Evolutionary conservation across 257 asterid genomes (phyloP).

Genomic region (Gentiana macrophylla): DNA sequence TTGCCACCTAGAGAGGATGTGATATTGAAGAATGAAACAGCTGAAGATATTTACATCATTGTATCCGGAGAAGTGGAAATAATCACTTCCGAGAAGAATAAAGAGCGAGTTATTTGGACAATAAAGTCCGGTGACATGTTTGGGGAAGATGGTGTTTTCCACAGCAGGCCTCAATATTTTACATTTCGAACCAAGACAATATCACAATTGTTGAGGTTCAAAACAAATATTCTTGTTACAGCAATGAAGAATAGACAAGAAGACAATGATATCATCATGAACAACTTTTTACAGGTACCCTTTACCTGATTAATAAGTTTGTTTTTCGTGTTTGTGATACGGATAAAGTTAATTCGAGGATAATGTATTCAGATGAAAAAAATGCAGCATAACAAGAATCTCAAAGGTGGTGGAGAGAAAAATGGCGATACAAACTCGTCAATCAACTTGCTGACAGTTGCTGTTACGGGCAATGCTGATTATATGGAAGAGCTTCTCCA

Average conservation of each 20-base stretch:
- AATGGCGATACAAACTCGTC: conserved; percentile 43
- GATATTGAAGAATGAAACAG: conserved; percentile 63
- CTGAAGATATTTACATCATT: conserved; percentile 76
- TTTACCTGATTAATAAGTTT: neutral
- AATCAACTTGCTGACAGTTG: conserved; percentile 64
- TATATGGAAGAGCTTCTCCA: conserved; percentile 80
- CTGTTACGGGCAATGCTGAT: conserved; percentile 76
- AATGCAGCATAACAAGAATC: conserved; percentile 66
- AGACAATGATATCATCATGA: conserved; percentile 61
- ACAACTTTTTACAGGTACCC: conserved; percentile 68
- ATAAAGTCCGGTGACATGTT: conserved; percentile 56
- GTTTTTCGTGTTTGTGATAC: neutral
- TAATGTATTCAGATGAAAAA: too few relatives aligned
- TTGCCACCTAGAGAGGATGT: conserved; percentile 96
- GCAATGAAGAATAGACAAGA: conserved; percentile 57
- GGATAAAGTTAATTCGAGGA: too few relatives aligned
- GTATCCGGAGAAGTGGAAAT: conserved; percentile 92
- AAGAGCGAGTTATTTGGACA: conserved; percentile 43
- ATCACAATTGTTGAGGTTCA: conserved; percentile 67
- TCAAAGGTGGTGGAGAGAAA: conserved; percentile 55
- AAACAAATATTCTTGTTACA: conserved; percentile 46
- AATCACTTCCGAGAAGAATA: conserved; percentile 51
- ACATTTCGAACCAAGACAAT: conserved; percentile 78
- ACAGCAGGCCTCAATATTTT: conserved; percentile 62
- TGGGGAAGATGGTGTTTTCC: conserved; percentile 86